Conservation (phyloP, 2,329 filamentous ascomycete genomes). For the Phialophora verrucosa region DNA sequence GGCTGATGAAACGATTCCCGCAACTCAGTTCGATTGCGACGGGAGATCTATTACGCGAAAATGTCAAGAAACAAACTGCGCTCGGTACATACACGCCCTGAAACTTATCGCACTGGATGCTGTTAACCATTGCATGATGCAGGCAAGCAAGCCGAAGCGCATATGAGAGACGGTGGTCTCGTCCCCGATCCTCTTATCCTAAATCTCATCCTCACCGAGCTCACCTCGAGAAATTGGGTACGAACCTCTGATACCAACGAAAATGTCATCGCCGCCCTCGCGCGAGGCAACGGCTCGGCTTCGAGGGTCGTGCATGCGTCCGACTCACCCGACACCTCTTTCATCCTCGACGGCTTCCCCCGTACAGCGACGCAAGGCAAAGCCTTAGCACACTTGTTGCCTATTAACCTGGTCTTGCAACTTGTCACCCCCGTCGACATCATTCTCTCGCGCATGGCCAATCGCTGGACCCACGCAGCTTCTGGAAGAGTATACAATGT, state of each 20-base stretch:
- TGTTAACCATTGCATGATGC: slow-evolving; percentile 37
- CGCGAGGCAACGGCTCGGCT: slow-evolving; percentile 52
- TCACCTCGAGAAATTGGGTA: slow-evolving; percentile 85
- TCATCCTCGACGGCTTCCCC: slow-evolving; percentile 95
- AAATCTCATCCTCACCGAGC: slow-evolving; percentile 87
- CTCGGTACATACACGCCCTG: slow-evolving; percentile 65
- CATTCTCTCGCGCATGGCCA: slow-evolving; percentile 86
- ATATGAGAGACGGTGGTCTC: slow-evolving; percentile 86
- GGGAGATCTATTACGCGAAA: slow-evolving; percentile 86
- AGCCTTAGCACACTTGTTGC: slow-evolving; percentile 78
- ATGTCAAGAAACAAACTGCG: slow-evolving; percentile 86
- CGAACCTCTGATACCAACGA: slow-evolving; percentile 47
- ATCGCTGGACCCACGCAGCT: slow-evolving; percentile 90
- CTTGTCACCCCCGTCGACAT: slow-evolving; percentile 84
- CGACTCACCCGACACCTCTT: slow-evolving; percentile 79
- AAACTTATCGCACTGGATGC: neutral
- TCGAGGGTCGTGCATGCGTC: slow-evolving; percentile 45
- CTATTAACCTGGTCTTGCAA: slow-evolving; percentile 93
- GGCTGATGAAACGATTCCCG: slow-evolving; percentile 83
- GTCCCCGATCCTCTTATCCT: slow-evolving; percentile 92
- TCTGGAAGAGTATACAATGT: slow-evolving; percentile 96
- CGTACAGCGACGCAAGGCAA: slow-evolving; percentile 81
- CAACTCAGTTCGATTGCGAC: slow-evolving; percentile 91
- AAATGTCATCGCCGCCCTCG: slow-evolving; percentile 44
- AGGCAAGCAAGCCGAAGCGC: slow-evolving; percentile 89